Percentiles rank a stretch among this genome's conserved stretches.
Conservation (phyloP, 139 green algal species). For the Tetraselmis chui region DNA sequence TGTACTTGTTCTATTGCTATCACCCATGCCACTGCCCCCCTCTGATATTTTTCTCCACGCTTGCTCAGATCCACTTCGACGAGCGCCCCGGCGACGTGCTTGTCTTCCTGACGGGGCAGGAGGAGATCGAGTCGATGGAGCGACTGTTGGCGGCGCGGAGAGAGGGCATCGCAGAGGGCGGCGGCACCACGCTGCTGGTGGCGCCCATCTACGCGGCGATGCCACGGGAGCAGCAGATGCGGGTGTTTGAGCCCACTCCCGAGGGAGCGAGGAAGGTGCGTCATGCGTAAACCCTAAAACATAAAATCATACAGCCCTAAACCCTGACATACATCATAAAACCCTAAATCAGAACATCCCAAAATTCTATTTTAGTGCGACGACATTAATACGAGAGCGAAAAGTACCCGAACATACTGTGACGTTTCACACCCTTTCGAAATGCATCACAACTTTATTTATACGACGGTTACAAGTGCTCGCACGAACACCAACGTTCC, state of each 20-base stretch:
- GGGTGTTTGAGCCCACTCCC: conserved; percentile 67
- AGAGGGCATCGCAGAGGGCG: not conserved
- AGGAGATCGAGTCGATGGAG: conserved; percentile 49
- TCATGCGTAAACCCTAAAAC: too few relatives aligned
- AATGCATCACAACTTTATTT: too few relatives aligned
- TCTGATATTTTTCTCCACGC: not conserved
- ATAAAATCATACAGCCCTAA: too few relatives aligned
- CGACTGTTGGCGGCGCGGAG: conserved; percentile 49
- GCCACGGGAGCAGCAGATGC: conserved; percentile 70
- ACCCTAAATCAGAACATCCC: too few relatives aligned
- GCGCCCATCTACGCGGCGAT: conserved; percentile 77
- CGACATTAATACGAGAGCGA: too few relatives aligned
- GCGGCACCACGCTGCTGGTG: conserved; percentile 33
- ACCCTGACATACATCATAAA: too few relatives aligned
- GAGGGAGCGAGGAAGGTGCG: conserved; percentile 50
- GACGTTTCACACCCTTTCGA: too few relatives aligned
- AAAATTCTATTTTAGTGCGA: too few relatives aligned
- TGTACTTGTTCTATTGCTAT: not conserved
- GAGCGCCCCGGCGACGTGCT: conserved; percentile 76
- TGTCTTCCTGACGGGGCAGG: conserved; percentile 82
- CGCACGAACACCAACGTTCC: too few relatives aligned
- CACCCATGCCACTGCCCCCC: not conserved
- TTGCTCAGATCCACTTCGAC: conserved; percentile 60
- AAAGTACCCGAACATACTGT: too few relatives aligned
- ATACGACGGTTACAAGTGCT: too few relatives aligned